phyloP scores from a whole-genome alignment of 2,329 filamentous ascomycete genomes.

The Arthrinium phaeospermum region DNA sequence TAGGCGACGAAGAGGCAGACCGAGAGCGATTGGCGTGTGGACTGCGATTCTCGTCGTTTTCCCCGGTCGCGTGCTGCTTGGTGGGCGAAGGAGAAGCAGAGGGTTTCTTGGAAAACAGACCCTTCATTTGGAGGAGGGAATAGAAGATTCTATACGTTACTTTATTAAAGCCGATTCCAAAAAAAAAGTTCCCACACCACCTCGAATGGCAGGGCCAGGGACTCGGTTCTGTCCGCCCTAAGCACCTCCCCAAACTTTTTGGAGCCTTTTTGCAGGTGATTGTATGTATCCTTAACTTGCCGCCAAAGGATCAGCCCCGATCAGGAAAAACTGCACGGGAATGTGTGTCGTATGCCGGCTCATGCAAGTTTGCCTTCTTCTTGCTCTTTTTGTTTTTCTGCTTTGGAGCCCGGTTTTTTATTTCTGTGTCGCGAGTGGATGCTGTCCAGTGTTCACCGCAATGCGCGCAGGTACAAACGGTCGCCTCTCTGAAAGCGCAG shows the following conservation, averaged over 20 bases:
- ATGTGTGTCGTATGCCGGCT: conserved; percentile 3
- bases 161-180: conserved; percentile 14
- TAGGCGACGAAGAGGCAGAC: conserved; percentile 22
- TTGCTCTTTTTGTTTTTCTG: neutral
- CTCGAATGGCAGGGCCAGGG: conserved; percentile 16
- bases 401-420: neutral
- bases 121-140: conserved; percentile 38
- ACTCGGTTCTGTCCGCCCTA: conserved; percentile 17
- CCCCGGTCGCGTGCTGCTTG: conserved; percentile 39
- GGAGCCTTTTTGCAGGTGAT: conserved; percentile 5
- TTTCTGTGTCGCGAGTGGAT: neutral
- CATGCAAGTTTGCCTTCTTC: neutral
- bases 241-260: conserved; percentile 15
- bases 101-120: conserved; percentile 41
- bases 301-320: conserved; percentile 5
- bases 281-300: conserved; percentile 12
- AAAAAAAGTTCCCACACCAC: conserved; percentile 21
- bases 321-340: conserved; percentile 4
- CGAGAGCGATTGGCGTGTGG: conserved; percentile 25
- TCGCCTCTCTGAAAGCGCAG: conserved; percentile 5
- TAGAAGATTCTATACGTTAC: conserved; percentile 18
- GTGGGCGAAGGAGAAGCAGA: conserved; percentile 27
- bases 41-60: conserved; percentile 35
- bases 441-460: conserved; percentile 1
- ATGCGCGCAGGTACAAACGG: conserved; percentile 16